phyloP scores from a whole-genome alignment of 202 grass and related monocot genomes.

The Elaeis oleifera region DNA sequence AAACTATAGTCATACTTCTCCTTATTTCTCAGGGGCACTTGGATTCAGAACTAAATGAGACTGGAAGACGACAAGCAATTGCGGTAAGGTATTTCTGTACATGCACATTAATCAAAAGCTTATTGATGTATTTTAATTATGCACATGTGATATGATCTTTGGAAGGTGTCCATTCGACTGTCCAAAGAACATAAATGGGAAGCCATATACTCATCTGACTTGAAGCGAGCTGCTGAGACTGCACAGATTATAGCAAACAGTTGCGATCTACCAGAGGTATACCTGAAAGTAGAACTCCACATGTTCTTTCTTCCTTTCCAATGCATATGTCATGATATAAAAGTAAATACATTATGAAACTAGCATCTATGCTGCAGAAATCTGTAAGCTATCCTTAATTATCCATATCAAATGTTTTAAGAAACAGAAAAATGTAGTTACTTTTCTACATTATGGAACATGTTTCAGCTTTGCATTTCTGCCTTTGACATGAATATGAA shows the following conservation, averaged over 20 bases:
- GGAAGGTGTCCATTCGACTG: conserved; percentile 51
- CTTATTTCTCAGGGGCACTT: conserved; percentile 43
- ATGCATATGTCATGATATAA: too few species aligned
- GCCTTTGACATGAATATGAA: too few species aligned
- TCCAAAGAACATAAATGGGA: conserved; percentile 58
- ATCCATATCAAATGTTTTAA: too few species aligned
- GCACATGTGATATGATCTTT: conserved; percentile 11
- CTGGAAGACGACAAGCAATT: conserved; percentile 65
- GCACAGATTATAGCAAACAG: conserved; percentile 55
- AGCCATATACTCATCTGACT: conserved; percentile 85
- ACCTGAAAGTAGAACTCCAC: too few species aligned
- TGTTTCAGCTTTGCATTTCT: too few species aligned
- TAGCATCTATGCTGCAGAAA: too few species aligned
- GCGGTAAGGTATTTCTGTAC: conserved; percentile 46
- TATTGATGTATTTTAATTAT: conserved; percentile 31
- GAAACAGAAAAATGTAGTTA: too few species aligned
- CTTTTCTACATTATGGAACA: too few species aligned
- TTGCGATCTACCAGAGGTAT: conserved; percentile 66
- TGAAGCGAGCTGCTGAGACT: conserved; percentile 84
- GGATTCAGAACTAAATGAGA: conserved; percentile 80
- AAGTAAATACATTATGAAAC: too few species aligned
- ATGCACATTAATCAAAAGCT: neutral
- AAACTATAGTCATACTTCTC: neutral
- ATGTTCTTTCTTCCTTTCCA: too few species aligned
- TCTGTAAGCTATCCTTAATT: too few species aligned